Evolutionary conservation across 345 rosid genomes (phyloP).

Genomic region (Gossypium longicalyx): DNA sequence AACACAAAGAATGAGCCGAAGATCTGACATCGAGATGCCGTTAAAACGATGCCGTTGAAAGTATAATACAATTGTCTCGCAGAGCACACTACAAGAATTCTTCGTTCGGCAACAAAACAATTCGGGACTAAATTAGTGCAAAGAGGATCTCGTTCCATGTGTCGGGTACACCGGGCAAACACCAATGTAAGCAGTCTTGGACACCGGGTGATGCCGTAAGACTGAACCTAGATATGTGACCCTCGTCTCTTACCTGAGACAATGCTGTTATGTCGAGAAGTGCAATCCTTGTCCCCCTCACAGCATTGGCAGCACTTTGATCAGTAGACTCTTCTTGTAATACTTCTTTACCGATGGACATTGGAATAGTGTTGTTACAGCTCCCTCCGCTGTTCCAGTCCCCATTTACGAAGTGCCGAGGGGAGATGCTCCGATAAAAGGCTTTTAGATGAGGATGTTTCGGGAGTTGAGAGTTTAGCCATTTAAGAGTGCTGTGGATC

Average conservation of each 20-base stretch:
- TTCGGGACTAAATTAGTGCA: constrained; percentile 32
- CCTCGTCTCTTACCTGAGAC: constrained; percentile 77
- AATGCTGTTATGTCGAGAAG: constrained; percentile 67
- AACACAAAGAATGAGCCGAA: not conserved
- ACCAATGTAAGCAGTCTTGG: constrained; percentile 80
- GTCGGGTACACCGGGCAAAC: constrained; percentile 77
- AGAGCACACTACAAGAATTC: not conserved
- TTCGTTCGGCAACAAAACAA: not conserved
- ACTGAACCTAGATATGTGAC: constrained; percentile 68
- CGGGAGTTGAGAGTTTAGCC: constrained; percentile 66
- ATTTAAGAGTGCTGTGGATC: constrained; percentile 56
- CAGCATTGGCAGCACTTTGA: constrained; percentile 49
- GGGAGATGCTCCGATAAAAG: constrained; percentile 73
- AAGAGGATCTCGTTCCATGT: constrained; percentile 67
- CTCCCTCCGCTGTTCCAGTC: constrained; percentile 94
- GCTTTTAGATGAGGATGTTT: constrained; percentile 52
- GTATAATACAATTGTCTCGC: not conserved
- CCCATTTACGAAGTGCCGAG: constrained; percentile 76
- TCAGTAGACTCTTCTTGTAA: constrained; percentile 66
- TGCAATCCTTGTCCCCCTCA: constrained; percentile 62
- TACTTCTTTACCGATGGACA: constrained; percentile 71
- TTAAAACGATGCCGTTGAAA: not conserved
- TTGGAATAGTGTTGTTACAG: constrained; percentile 68
- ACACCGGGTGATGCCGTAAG: constrained; percentile 45
- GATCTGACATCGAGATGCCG: not conserved